Evolutionary conservation across 163 green algal genomes (phyloP), one percentile per base, ranked within the genome.

Genomic region (Coccomyxa subellipsoidea): DNA sequence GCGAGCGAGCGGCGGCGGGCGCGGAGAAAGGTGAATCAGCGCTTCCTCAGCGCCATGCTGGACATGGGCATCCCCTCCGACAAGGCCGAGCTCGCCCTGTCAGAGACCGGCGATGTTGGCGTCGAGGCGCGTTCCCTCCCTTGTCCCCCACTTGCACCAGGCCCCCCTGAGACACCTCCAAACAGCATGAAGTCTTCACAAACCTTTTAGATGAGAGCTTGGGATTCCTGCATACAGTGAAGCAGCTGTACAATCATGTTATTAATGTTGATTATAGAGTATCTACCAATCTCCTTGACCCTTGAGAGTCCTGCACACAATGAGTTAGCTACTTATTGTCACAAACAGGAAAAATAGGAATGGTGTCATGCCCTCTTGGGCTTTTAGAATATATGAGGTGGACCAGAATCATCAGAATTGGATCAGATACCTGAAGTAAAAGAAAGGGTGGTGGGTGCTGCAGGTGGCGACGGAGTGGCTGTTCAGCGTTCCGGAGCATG

Each of bases 21-120:
- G 27, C 69, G 78, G 76, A 81, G 90, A 25, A 86, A 87, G 35
- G 89, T 96, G 54, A 97, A 97, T 85, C 94, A 96, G 86, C 84
- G 88, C 73, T 93, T 94, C 81, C 86, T 98, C 66, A 85, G 85
- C 12, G 89, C 90, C 31, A 93, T 98, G 90, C 69, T 93, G 31
- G 94, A 97, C 72, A 98, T 98, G 94, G 94, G 94, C 77, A 96
- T 98, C 80, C 87, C 93, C 25, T 78, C 82, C n/a, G 88, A 93
- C 21, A 87, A 92, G 40, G 94, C 94, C 31, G 93, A 97, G 83
- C 84, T 96, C 36, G 94, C 94, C 31, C 87, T 98, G 37, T 86
- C 85, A 23, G 94, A 97, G 84, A 98, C 94, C 0, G 92, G 93
- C 75, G 96, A 95, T 82, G 90, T 95, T 40, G 93, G 92, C 32